Evolutionary conservation across 108 stramenopile genomes (phyloP), one percentile per base, ranked within the genome.

Genomic region (Epipyxis sp.): DNA sequence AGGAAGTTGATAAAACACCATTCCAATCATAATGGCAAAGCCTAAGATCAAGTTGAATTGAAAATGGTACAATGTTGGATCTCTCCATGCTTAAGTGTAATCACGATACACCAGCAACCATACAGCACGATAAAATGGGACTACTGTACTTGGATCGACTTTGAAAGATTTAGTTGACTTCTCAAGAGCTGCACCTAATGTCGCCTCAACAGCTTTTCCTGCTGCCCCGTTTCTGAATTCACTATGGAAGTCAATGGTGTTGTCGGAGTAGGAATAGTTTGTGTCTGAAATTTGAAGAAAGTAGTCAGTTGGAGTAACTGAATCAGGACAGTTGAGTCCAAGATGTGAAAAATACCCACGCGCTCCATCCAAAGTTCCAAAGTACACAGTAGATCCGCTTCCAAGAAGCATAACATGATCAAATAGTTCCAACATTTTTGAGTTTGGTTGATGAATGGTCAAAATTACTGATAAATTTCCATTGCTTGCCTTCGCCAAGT

Each of bases 361-460:
- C 29, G 81, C 44, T 78, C 82, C 79, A 1, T 67, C 46, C 41
- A 83, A 37, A 30, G 83, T 78, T 0, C 83, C 83, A 68, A 83
- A 83, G 72, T 81, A 83, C 1, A 83, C 29, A 2, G 6, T 57
- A 3, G 67, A 62, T 43, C 78, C 78, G 13, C 50, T 25, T 35
- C 81, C 83, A 1, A 83, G 40, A 44, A 83, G 41, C n/a, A 83
- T 77, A 61, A 83, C 82, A 40, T 83, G 81, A 65, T 83, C 81
- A 37, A 83, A 83, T 0, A 83, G 78, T 30, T 79, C 77, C 20
- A 83, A 76, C 69, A 83, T 81, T n/a, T 81, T 61, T 27, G 34
- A 35, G 83, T 83, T 81, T 29, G 83, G 83, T 81, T 83, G 83
- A 27, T 83, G 83, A 27, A 83, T 83, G 80, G 78, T 82, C 40